Evolutionary conservation across 345 rosid genomes (phyloP), one percentile per base, ranked within the genome.

Genomic region (Passiflora organensis): DNA sequence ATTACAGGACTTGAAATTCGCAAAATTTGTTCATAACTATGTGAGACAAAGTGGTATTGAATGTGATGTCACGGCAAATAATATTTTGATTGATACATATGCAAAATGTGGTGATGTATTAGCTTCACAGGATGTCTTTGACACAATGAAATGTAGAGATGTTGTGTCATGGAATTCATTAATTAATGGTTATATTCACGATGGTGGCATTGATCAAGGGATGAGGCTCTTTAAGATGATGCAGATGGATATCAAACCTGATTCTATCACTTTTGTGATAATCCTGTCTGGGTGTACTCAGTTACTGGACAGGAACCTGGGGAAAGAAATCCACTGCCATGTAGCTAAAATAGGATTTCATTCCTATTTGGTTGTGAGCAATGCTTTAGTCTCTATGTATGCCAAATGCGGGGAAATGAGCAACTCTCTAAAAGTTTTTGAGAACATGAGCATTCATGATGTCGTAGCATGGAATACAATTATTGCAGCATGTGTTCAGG

Each of bases 151-250:
- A 36, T 48, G 60, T 25, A 72, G 62, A 63, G 87, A 82, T 74
- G 25, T 62, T 62, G 82, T 82, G 51, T 78, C 91, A 0, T 84
- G 85, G 88, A 85, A 85, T 60, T 80, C 86, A 13, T 48, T 85
- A 60, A 74, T 82, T 58, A 68, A 34, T 57, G 83, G 84, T 18
- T 80, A 68, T 39, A 60, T 76, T 64, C 82, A 70, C 51, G 64
- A 49, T 9, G 68, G 70, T 43, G 67, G 63, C 50, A 58, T 61
- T 37, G 38, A 46, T 58, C 78, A 85, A 76, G 85, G 68, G 19
- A 11, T 72, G 63, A 57, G 60, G 64, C 79, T 82, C 67, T 82
- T 67, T 63, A 72, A 67, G 76, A 55, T 53, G 70, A 80, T 66
- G 70, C 68, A 63, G 67, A 54, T 57, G 59, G 66, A 64, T 9